Evolutionary conservation across 163 green algal genomes (phyloP), one percentile per base, ranked within the genome.

Genomic region (Volvox carteri): DNA sequence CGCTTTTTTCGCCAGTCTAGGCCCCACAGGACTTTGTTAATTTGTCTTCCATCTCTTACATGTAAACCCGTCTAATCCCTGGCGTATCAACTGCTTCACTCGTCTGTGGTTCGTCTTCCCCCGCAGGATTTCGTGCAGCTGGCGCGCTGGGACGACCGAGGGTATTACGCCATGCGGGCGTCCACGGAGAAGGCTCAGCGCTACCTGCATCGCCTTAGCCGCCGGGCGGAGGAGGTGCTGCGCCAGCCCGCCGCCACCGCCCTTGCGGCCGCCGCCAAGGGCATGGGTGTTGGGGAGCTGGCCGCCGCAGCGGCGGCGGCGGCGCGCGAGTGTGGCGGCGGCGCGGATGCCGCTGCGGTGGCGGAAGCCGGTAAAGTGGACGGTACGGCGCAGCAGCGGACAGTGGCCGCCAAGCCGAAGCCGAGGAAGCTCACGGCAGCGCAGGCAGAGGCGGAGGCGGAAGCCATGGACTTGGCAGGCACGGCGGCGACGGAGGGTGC

Each of bases 71-170:
- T n/a, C n/a, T n/a, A n/a, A n/a, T n/a, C n/a, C n/a, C n/a, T n/a
- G n/a, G n/a, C n/a, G n/a, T n/a, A n/a, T n/a, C n/a, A n/a, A n/a
- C n/a, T n/a, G n/a, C n/a, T n/a, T n/a, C n/a, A n/a, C n/a, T n/a
- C n/a, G n/a, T n/a, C n/a, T n/a, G n/a, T n/a, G n/a, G n/a, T n/a
- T n/a, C n/a, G n/a, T n/a, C n/a, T n/a, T n/a, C n/a, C n/a, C n/a
- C n/a, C 9, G 23, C 73, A 95, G 83, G 98, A 99, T 91, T 99
- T 99, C 95, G 96, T 99, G 39, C 88, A 93, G 70, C 94, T 99
- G 78, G 95, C 97, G 33, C 98, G 98, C 90, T 99, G 98, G 98
- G 98, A 99, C 92, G 96, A 99, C 93, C 92, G 97, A 14, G 97
- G 97, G 48, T 98, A 98, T 93, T 99, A 99, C 87, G 94, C 96